Conservation (phyloP, 768 basidiomycete species). For the Suillus weaverae region DNA sequence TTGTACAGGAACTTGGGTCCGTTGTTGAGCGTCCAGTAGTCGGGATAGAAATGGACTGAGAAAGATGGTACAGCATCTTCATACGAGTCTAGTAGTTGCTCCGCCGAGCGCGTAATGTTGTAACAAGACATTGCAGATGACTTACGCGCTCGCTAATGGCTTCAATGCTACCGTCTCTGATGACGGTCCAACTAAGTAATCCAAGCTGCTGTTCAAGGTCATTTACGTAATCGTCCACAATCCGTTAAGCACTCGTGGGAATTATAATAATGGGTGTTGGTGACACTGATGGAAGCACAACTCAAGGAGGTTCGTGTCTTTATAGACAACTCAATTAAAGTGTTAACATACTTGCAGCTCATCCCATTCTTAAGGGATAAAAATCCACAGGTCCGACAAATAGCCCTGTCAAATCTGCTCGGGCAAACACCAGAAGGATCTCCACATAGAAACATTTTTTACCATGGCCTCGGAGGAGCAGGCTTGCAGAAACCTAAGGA, state of each 20-base stretch:
- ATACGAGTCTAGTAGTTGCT: slow-evolving; percentile 59
- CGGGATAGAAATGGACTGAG: slow-evolving; percentile 72
- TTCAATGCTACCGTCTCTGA: slow-evolving; percentile 4
- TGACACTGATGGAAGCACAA: slow-evolving; percentile 34
- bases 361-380: slow-evolving; percentile 81
- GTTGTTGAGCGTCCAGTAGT: slow-evolving; percentile 81
- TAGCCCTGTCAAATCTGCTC: slow-evolving; percentile 83
- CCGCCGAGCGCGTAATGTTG: slow-evolving; percentile 66
- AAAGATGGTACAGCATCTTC: slow-evolving; percentile 68
- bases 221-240: slow-evolving; percentile 24
- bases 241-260: slow-evolving; percentile 21
- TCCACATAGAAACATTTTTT: slow-evolving; percentile 74
- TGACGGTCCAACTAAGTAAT: not conserved
- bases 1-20: slow-evolving; percentile 82
- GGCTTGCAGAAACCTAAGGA: slow-evolving; percentile 62
- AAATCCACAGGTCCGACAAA: slow-evolving; percentile 84
- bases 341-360: slow-evolving; percentile 48
- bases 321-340: slow-evolving; percentile 2
- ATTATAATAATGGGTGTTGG: slow-evolving; percentile 6
- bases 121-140: slow-evolving; percentile 58
- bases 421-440: slow-evolving; percentile 75
- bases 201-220: not conserved
- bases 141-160: not conserved
- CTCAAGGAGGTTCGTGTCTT: slow-evolving; percentile 38
- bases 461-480: slow-evolving; percentile 56